These are phyloP conservation scores for Penicillium simplicissimum DNA, from an alignment of 495 filamentous ascomycete species.

Conservation along the genomic window DNA sequence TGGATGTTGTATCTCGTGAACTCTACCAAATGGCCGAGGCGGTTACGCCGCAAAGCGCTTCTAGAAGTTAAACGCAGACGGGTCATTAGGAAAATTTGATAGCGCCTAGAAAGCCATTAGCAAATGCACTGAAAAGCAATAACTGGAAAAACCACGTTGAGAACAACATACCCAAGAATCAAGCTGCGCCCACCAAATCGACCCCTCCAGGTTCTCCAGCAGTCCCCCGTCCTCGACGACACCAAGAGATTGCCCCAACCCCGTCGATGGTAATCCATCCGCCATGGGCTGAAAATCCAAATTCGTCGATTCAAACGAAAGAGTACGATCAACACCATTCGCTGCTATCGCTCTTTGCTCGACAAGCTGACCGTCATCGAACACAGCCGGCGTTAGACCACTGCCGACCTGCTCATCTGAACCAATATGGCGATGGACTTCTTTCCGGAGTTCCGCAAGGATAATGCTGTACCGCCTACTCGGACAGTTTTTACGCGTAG, in stretches of 20 bases:
- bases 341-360: conserved; percentile 8
- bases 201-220: conserved; percentile 31
- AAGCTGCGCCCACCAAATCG: conserved; percentile 35
- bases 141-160: too few relatives aligned
- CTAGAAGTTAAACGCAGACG: conserved; percentile 23
- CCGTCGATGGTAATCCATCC: conserved; percentile 19
- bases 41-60: not conserved
- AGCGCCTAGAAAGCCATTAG: conserved; percentile 23
- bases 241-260: conserved; percentile 22
- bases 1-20: not conserved
- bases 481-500: conserved; percentile 50
- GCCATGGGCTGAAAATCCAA: conserved; percentile 23
- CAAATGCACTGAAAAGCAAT: not conserved
- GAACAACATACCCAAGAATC: conserved; percentile 28
- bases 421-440: conserved; percentile 44
- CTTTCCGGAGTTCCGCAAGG: conserved; percentile 46
- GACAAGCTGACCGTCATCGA: conserved; percentile 1
- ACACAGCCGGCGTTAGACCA: conserved; percentile 1
- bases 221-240: conserved; percentile 28
- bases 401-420: conserved; percentile 15
- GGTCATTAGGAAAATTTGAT: conserved; percentile 28
- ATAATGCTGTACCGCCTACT: conserved; percentile 55
- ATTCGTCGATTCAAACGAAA: conserved; percentile 18
- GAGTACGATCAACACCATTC: conserved; percentile 2
- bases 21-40: not conserved